Percentiles rank a stretch among this genome's conserved stretches.
These are phyloP conservation scores for Carex parvula DNA, from an alignment of 176 grass and related monocot genomes.

Conservation along the genomic window DNA sequence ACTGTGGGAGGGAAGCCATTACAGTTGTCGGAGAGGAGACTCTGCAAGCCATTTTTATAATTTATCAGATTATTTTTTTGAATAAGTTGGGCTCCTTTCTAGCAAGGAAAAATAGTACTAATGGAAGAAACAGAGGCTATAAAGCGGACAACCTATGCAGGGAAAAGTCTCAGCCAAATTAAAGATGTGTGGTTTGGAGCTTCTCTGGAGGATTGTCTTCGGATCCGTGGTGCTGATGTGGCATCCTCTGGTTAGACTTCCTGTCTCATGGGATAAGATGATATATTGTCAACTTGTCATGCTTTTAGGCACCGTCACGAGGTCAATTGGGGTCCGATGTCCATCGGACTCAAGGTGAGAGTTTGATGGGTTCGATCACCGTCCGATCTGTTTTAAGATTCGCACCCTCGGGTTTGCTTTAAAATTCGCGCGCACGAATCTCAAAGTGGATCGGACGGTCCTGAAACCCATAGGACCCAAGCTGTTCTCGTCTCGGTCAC, in stretches of 20 bases:
- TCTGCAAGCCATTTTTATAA: slow-evolving; percentile 57
- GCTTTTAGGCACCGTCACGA: background rate
- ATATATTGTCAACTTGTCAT: background rate
- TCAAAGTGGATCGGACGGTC: too few species aligned
- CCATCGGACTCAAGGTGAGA: too few species aligned
- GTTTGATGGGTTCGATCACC: too few species aligned
- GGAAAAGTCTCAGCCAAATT: slow-evolving; percentile 39
- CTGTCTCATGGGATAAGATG: slow-evolving; percentile 53
- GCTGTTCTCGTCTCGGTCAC: too few species aligned
- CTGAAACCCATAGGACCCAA: too few species aligned
- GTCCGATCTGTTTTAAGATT: too few species aligned
- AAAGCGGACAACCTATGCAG: slow-evolving; percentile 29
- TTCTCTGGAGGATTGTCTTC: slow-evolving; percentile 45
- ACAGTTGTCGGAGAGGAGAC: slow-evolving; percentile 48
- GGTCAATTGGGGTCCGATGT: too few species aligned
- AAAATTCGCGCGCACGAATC: too few species aligned
- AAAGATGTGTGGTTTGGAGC: slow-evolving; percentile 48
- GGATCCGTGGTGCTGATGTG: slow-evolving; percentile 59
- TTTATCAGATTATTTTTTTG: background rate
- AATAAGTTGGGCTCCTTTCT: background rate
- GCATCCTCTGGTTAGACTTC: slow-evolving; percentile 46
- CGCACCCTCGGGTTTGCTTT: too few species aligned
- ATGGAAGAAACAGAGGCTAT: background rate
- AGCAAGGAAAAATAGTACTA: background rate
- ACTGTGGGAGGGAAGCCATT: slow-evolving; percentile 47